phyloP scores from a whole-genome alignment of 179 eudicot species.

The Vitellaria paradoxa region DNA sequence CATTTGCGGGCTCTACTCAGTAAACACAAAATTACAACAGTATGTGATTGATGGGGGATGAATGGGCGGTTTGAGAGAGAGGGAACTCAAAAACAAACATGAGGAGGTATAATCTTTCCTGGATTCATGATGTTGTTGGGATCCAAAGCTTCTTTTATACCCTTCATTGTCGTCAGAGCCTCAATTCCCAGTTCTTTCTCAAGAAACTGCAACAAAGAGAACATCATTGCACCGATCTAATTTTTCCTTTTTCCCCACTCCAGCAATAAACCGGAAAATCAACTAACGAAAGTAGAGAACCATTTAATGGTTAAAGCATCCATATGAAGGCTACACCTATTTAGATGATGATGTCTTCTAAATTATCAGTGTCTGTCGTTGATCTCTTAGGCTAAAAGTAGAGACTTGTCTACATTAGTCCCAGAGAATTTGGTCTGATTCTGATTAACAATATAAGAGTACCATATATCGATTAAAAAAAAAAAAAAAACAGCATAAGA shows the following conservation, averaged over 20 bases:
- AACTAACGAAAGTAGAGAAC: background rate
- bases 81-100: constrained; percentile 57
- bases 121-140: constrained; percentile 95
- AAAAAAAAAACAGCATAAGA: too few relatives aligned
- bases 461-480: too few relatives aligned
- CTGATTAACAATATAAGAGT: background rate
- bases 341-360: too few relatives aligned
- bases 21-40: too few relatives aligned
- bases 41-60: too few relatives aligned
- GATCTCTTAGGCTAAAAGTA: too few relatives aligned
- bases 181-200: constrained; percentile 92
- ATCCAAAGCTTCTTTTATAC: constrained; percentile 82
- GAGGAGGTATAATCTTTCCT: constrained; percentile 93
- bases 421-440: background rate
- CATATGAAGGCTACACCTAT: too few relatives aligned
- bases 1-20: too few relatives aligned
- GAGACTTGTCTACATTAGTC: too few relatives aligned
- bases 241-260: too few relatives aligned
- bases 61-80: background rate
- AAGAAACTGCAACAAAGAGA: constrained; percentile 51
- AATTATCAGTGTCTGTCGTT: too few relatives aligned
- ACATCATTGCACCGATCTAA: background rate
- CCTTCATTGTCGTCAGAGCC: constrained; percentile 78
- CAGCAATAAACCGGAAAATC: background rate
- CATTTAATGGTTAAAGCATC: background rate